phyloP scores from a whole-genome alignment of 1,284 basidiomycete genomes.

The Trichosporon ovoides region DNA sequence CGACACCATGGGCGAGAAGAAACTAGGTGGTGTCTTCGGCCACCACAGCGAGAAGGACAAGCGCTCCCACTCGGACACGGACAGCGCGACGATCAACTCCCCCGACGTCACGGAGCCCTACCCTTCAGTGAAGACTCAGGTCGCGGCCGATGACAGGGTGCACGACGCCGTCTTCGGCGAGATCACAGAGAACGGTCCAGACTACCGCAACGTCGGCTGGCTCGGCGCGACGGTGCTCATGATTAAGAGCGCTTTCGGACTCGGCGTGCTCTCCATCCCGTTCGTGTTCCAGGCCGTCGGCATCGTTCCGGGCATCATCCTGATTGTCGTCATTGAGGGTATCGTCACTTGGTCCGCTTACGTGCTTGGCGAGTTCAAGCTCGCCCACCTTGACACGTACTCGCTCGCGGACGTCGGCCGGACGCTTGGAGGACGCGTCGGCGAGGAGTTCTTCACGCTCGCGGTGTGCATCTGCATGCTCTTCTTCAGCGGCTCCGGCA shows the following conservation, averaged over 20 bases:
- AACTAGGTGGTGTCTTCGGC: neutral
- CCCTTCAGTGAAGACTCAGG: neutral
- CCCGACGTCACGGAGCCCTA: neutral
- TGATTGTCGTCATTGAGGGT: conserved; percentile 47
- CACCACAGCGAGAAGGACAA: neutral
- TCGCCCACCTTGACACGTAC: conserved; percentile 25
- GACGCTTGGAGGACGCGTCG: conserved; percentile 15
- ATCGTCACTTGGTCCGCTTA: conserved; percentile 37
- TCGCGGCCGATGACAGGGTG: neutral
- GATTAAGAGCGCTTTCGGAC: conserved; percentile 59
- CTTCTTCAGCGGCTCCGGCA: conserved; percentile 20
- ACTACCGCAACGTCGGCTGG: conserved; percentile 28
- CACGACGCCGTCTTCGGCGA: conserved; percentile 34
- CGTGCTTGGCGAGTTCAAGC: conserved; percentile 25
- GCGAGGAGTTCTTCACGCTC: conserved; percentile 20
- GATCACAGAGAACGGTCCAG: conserved; percentile 26
- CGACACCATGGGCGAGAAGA: neutral
- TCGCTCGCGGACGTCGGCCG: conserved; percentile 32
- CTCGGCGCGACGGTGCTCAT: conserved; percentile 50
- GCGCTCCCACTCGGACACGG: neutral
- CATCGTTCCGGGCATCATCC: conserved; percentile 56
- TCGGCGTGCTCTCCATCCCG: conserved; percentile 58
- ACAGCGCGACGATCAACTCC: neutral
- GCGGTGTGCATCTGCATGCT: conserved; percentile 19
- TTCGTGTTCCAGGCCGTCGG: conserved; percentile 52